A percentile compares a stretch with the other conserved stretches of the same genome.
Conservation (phyloP, 345 rosid genomes). For the Cardamine occulta region DNA sequence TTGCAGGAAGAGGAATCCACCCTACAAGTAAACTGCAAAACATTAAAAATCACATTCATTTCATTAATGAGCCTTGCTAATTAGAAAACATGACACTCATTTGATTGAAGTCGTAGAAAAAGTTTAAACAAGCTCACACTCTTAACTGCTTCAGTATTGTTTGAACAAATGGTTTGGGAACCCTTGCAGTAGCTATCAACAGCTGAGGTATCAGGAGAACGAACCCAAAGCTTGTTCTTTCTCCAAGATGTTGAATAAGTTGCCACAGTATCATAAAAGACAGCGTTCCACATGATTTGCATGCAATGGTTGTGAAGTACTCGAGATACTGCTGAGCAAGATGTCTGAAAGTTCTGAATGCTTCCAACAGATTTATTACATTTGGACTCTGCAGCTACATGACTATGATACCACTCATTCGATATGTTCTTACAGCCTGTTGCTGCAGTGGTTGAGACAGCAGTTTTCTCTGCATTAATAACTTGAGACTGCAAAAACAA, state of each 20-base stretch:
- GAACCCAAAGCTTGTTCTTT: constrained; percentile 67
- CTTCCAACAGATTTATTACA: constrained; percentile 72
- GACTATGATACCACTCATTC: constrained; percentile 13
- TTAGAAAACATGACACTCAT: neutral
- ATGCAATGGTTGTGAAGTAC: constrained; percentile 67
- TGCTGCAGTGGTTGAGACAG: constrained; percentile 40
- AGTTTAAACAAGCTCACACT: constrained; percentile 36
- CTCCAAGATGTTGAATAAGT: constrained; percentile 69
- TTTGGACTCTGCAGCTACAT: constrained; percentile 18
- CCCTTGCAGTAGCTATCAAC: constrained; percentile 22
- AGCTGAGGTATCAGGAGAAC: constrained; percentile 41
- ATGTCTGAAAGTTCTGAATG: constrained; percentile 65
- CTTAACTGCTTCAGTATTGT: constrained; percentile 42
- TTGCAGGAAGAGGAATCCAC: constrained; percentile 46
- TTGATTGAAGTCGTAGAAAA: neutral
- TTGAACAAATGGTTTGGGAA: constrained; percentile 36
- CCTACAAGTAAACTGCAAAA: constrained; percentile 49
- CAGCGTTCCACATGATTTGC: constrained; percentile 90
- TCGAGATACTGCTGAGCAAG: constrained; percentile 61
- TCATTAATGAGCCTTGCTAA: constrained; percentile 13
- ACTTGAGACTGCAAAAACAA: constrained; percentile 55
- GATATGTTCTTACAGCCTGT: constrained; percentile 37
- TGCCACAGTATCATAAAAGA: constrained; percentile 68
- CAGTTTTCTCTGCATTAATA: constrained; percentile 33
- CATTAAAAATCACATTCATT: constrained; percentile 39